Base-by-base conservation (phyloP, 2,329 filamentous ascomycete genomes). In the Xylariaceae sp. region DNA sequence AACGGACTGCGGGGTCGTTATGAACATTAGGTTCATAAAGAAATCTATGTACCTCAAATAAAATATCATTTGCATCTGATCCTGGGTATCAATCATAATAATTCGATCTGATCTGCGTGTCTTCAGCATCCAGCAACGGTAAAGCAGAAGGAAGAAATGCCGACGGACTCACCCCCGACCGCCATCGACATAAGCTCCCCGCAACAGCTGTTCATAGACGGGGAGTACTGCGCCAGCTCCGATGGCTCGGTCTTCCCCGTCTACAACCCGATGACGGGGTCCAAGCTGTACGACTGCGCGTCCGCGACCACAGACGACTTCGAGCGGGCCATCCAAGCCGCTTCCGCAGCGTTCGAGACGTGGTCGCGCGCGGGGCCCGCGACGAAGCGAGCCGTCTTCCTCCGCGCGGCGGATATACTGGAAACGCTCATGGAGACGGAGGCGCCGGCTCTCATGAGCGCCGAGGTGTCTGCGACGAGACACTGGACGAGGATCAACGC, bases 331-430 rank as follows among this genome's bases (percentile, higher is more conserved):
- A 47, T 47, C n/a, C 37, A 41, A 26, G 34, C 37, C 3, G 44
- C 44, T 8, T 31, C 44, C 1, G 29, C 21, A 2, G 44, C 44
- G n/a, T 44, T 41, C 21, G 36, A 47, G 38, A 41, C 44, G 2
- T 47, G 44, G 44, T 44, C 44, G 4, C 41, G 34, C 24, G 26
- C 36, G 15, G 38, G 44, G 12, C 81, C 1, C 55, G 29, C 67
- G 16, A 57, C 70, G 14, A 81, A 84, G 35, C 78, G 85, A 21
- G 73, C 82, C 47, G 78, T 92, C 46, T 71, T 92, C 43, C 65
- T 83, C 40, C 79, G 77, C 56, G 81, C 83, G 0, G 81, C 81
- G 9, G 76, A 81, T 9, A 64, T 88, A 31, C 65, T 89, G 41
- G 68, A 76, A 34, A 61, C 59, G 19, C 39, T 31, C 11, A 74